phyloP scores from a whole-genome alignment of 768 basidiomycete species.

The Boletus reticuloceps region DNA sequence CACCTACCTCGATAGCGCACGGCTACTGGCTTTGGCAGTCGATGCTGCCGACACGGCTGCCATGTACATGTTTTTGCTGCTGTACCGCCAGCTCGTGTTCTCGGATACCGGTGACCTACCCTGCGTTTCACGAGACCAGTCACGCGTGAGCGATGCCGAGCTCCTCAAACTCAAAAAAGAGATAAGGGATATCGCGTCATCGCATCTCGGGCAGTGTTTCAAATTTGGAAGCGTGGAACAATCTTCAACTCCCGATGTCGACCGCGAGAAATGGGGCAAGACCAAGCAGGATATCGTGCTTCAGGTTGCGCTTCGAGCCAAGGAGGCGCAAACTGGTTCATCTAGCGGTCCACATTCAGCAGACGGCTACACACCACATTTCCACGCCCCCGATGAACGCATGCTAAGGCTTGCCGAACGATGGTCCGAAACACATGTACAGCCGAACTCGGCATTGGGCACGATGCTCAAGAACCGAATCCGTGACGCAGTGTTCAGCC shows the following conservation, averaged over 20 bases:
- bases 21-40: slow-evolving; percentile 60
- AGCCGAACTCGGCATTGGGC: slow-evolving; percentile 55
- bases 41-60: slow-evolving; percentile 76
- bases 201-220: slow-evolving; percentile 63
- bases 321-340: slow-evolving; percentile 37
- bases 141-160: slow-evolving; percentile 49
- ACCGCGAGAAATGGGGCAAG: slow-evolving; percentile 50
- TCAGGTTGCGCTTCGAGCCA: slow-evolving; percentile 72
- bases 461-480: slow-evolving; percentile 61
- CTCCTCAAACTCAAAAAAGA: slow-evolving; percentile 67
- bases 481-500: slow-evolving; percentile 59
- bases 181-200: slow-evolving; percentile 63
- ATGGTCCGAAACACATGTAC: slow-evolving; percentile 72
- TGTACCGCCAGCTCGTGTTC: slow-evolving; percentile 72
- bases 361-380: slow-evolving; percentile 22
- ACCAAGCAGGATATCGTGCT: slow-evolving; percentile 67
- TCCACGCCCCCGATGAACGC: slow-evolving; percentile 44
- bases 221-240: slow-evolving; percentile 27
- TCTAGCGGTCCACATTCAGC: slow-evolving; percentile 22
- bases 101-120: slow-evolving; percentile 40
- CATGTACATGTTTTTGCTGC: slow-evolving; percentile 76
- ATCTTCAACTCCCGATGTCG: slow-evolving; percentile 31
- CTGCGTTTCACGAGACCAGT: slow-evolving; percentile 25
- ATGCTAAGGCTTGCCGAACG: slow-evolving; percentile 60
- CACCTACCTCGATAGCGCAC: slow-evolving; percentile 72